Evolutionary conservation across 177 flowering plant genomes (phyloP), one percentile per base, ranked within the genome.

Genomic region (Telopea speciosissima): DNA sequence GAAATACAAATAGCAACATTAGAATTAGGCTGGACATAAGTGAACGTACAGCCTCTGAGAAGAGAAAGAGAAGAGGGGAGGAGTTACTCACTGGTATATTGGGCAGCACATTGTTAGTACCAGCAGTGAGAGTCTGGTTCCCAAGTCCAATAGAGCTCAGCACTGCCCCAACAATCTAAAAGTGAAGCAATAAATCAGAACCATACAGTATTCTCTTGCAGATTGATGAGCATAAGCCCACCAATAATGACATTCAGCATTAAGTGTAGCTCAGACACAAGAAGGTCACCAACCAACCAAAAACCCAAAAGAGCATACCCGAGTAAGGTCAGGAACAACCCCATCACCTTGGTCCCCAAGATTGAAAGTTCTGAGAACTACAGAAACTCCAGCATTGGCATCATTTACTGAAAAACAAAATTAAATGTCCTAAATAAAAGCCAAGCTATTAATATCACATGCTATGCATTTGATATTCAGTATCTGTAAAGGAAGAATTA

Each of bases 321-420:
- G 89, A 68, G 75, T 61, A 56, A 93, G 67, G 73, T 95, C 99
- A 40, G 97, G 90, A 63, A 79, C 87, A 77, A 67, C 58, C 59
- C 86, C 88, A 75, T 88, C 97, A 68, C 85, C 84, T 78, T 88
- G 96, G 31, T 95, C 99, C 68, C 93, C 98, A 73, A 89, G 78
- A 78, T 91, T 91, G 67, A 90, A 83, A 24, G 95, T 87, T 52
- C 97, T 98, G 73, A 95, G 92, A 75, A 95, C 89, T n/a, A 96
- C 90, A 80, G 99, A 84, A 74, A 95, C 82, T 78, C 85, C 86
- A 75, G 81, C 73, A 81, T 56, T 67, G 40, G 85, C 70, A 68
- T 90, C 97, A 79, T 73, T 86, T 68, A 86, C 97, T 92, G 81
- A 54, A 17, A 78, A 75, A 73, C 54, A n/a, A 40, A 67, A 69